phyloP scores from a whole-genome alignment of 768 basidiomycete species.

The Omphalotus guepiniiformis region DNA sequence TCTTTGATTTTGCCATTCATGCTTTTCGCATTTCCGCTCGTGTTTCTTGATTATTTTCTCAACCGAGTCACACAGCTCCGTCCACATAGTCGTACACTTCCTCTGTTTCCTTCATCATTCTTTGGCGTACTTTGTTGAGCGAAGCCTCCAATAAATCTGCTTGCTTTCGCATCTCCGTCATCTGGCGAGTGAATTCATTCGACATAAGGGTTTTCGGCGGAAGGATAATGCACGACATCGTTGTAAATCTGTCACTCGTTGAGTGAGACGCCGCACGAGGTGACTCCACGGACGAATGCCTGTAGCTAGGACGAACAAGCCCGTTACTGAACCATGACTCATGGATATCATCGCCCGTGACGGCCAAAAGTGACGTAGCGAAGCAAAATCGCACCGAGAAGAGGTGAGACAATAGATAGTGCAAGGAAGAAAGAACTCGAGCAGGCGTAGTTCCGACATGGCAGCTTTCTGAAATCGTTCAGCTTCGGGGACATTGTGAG shows the following conservation, averaged over 20 bases:
- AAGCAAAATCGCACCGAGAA: conserved; percentile 64
- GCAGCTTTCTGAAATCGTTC: conserved; percentile 41
- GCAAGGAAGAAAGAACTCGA: conserved; percentile 64
- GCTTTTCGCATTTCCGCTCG: no score
- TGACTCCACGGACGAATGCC: conserved; percentile 80
- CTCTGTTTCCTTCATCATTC: conserved; percentile 38
- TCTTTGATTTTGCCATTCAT: no score
- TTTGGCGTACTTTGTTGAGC: conserved; percentile 37
- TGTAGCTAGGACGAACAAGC: conserved; percentile 75
- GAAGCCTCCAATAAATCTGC: no score
- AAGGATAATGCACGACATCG: conserved; percentile 56
- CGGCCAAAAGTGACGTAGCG: conserved; percentile 49
- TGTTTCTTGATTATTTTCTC: conserved; percentile 48
- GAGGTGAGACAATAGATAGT: conserved; percentile 59
- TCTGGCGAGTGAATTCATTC: conserved; percentile 38
- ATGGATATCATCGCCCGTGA: conserved; percentile 47
- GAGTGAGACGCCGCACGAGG: conserved; percentile 54
- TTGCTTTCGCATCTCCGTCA: conserved; percentile 42
- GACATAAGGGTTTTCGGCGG: no score
- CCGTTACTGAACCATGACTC: conserved; percentile 82
- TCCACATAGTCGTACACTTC: conserved; percentile 61
- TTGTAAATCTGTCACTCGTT: conserved; percentile 66
- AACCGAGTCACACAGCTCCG: conserved; percentile 47
- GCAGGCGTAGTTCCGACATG: conserved; percentile 50
- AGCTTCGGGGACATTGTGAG: no score